Conservation (phyloP, 805 yeast species). For the Pichia paraexigua region DNA sequence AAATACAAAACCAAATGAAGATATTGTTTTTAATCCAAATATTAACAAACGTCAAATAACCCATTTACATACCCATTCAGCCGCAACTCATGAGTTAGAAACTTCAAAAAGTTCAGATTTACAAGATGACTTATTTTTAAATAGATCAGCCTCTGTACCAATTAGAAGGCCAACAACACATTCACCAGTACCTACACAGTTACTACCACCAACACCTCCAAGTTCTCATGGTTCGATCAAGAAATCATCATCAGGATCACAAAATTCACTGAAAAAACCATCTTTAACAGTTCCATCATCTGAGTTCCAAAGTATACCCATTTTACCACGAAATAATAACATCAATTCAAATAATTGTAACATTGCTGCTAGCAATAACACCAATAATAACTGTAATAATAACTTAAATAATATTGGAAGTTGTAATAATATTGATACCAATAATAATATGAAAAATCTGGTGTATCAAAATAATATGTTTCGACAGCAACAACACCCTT, state of each 20-base stretch:
- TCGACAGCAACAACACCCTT: not conserved
- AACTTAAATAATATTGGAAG: no score
- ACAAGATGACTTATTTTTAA: not conserved
- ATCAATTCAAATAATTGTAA: not conserved
- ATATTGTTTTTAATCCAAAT: not conserved
- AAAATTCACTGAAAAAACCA: not conserved
- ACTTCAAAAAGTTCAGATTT: not conserved
- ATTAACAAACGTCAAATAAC: not conserved
- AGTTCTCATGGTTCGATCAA: not conserved
- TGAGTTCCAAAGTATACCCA: not conserved
- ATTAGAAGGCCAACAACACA: not conserved
- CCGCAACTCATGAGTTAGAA: not conserved
- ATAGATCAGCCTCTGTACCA: conserved; percentile 12
- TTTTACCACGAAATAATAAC: not conserved
- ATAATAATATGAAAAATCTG: not conserved
- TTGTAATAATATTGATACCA: no score
- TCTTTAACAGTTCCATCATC: not conserved
- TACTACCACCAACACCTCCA: conserved; percentile 5
- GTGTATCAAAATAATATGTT: not conserved
- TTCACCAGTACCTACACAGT: conserved; percentile 5
- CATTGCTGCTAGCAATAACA: not conserved
- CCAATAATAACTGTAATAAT: not conserved
- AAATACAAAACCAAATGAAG: not conserved
- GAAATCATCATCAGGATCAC: not conserved
- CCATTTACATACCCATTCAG: conserved; percentile 10